A percentile compares a stretch with the other conserved stretches of the same genome.
These are phyloP conservation scores for Pluteus cervinus DNA, from an alignment of 768 basidiomycete genomes.

Conservation along the genomic window DNA sequence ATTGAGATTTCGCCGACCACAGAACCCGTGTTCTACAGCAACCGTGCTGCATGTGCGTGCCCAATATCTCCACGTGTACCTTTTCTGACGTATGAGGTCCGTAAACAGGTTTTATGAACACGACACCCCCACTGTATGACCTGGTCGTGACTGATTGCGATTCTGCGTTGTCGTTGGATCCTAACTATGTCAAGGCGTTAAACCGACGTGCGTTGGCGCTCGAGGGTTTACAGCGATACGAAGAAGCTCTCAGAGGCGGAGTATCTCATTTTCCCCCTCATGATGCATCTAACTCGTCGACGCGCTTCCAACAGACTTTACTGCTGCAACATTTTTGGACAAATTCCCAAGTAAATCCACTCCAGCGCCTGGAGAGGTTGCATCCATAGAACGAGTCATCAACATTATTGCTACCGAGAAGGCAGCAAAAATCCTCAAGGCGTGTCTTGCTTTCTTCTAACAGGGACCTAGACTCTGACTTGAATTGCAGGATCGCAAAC, in stretches of 20 bases:
- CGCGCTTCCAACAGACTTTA: constrained; percentile 85
- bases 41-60: constrained; percentile 93
- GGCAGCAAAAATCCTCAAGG: constrained; percentile 68
- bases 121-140: constrained; percentile 77
- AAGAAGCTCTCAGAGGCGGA: constrained; percentile 77
- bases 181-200: constrained; percentile 81
- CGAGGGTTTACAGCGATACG: constrained; percentile 67
- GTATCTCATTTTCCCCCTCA: not conserved
- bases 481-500: constrained; percentile 54
- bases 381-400: constrained; percentile 83
- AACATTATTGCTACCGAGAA: constrained; percentile 72
- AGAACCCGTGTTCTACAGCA: constrained; percentile 93
- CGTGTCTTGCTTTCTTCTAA: too few species aligned
- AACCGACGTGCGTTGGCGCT: constrained; percentile 83
- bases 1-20: constrained; percentile 70
- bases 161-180: constrained; percentile 76
- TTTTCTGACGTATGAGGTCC: too few species aligned
- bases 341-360: constrained; percentile 81
- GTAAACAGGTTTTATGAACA: constrained; percentile 95
- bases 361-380: too few species aligned
- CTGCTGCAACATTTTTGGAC: constrained; percentile 89
- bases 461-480: not conserved
- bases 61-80: too few species aligned
- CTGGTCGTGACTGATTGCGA: constrained; percentile 85
- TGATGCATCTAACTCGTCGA: not conserved